phyloP scores from a whole-genome alignment of 768 basidiomycete species.

The Russula griseocarnosa region DNA sequence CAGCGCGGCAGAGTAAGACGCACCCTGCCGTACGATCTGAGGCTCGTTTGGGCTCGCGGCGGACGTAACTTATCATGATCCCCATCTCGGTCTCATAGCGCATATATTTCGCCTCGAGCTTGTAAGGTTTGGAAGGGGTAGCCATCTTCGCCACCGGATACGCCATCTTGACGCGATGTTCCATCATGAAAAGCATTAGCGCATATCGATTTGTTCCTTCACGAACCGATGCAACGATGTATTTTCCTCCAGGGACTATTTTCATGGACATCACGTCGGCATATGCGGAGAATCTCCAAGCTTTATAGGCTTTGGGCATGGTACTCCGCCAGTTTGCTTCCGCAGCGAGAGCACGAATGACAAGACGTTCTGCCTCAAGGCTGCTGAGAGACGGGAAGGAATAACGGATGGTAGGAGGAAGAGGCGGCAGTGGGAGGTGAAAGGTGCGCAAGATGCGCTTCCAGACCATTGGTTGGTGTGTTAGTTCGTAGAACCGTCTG shows the following conservation, averaged over 20 bases:
- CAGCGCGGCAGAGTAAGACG: neutral
- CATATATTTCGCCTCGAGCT: conserved; percentile 26
- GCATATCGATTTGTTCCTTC: conserved; percentile 20
- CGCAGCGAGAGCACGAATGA: conserved; percentile 23
- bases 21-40: conserved; percentile 22
- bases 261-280: conserved; percentile 25
- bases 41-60: conserved; percentile 19
- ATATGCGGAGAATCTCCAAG: conserved; percentile 21
- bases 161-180: conserved; percentile 26
- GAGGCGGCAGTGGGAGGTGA: conserved; percentile 26
- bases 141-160: conserved; percentile 26
- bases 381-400: conserved; percentile 23
- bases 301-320: conserved; percentile 18
- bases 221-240: conserved; percentile 24
- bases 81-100: conserved; percentile 17
- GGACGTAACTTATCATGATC: conserved; percentile 26
- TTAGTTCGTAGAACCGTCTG: conserved; percentile 22
- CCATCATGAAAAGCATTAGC: conserved; percentile 26
- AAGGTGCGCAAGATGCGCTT: conserved; percentile 26
- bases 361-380: conserved; percentile 27
- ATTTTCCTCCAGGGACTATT: conserved; percentile 28
- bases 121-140: conserved; percentile 22
- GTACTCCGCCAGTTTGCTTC: conserved; percentile 29
- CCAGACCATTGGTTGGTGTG: conserved; percentile 28
- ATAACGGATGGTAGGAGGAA: conserved; percentile 26